Evolutionary conservation across 1,284 basidiomycete genomes (phyloP).

Genomic region (Cryptococcus jaspeensis): DNA sequence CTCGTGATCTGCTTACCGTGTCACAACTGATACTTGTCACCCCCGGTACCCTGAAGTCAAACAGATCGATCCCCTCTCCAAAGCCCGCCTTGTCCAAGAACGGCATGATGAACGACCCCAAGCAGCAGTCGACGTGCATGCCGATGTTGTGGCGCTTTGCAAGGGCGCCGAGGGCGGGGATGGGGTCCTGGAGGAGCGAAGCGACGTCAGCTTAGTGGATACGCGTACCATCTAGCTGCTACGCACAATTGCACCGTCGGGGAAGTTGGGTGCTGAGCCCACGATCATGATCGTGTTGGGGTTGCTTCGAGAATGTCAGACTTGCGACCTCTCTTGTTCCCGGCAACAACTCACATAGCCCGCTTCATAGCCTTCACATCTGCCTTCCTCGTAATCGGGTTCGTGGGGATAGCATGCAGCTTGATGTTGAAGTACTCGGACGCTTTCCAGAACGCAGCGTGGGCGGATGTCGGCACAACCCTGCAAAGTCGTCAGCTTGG

Average conservation of each 20-base stretch:
- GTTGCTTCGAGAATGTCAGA: constrained; percentile 32
- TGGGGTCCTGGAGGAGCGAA: constrained; percentile 64
- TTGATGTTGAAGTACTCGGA: constrained; percentile 89
- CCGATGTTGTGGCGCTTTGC: constrained; percentile 76
- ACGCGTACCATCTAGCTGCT: constrained; percentile 8
- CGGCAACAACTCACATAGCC: constrained; percentile 68
- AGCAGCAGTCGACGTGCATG: constrained; percentile 89
- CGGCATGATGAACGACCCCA: constrained; percentile 88
- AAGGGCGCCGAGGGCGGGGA: constrained; percentile 72
- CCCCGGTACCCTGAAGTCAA: constrained; percentile 86
- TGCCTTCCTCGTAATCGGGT: constrained; percentile 75
- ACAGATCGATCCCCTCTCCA: constrained; percentile 50
- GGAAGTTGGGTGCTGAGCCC: constrained; percentile 88
- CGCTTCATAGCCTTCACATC: constrained; percentile 73
- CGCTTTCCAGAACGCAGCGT: constrained; percentile 95
- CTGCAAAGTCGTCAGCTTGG: constrained; percentile 51
- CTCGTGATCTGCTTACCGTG: constrained; percentile 58
- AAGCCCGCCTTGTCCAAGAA: constrained; percentile 67
- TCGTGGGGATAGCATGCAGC: constrained; percentile 83
- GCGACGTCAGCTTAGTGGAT: constrained; percentile 28
- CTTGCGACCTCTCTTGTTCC: not conserved
- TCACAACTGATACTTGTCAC: constrained; percentile 90
- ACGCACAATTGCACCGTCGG: constrained; percentile 70
- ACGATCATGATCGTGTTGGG: constrained; percentile 65
- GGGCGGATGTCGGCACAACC: constrained; percentile 79